Conservation (phyloP, 2,329 filamentous ascomycete genomes). For the Lachnellula arida region DNA sequence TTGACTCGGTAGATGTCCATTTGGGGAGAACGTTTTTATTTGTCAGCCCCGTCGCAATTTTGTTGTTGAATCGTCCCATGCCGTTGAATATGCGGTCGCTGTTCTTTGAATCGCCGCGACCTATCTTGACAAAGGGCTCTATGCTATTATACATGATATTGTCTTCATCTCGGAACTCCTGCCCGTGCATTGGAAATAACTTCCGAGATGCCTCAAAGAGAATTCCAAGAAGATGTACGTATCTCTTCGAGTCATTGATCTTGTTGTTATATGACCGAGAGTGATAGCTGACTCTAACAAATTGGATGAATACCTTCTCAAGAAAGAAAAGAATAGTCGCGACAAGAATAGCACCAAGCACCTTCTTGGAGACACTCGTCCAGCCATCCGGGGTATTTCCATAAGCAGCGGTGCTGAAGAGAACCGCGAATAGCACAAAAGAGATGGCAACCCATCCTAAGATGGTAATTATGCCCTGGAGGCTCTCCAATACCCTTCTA, state of each 20-base stretch:
- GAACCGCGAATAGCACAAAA: slow-evolving; percentile 6
- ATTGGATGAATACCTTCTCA: slow-evolving; percentile 9
- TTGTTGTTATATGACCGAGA: slow-evolving; percentile 72
- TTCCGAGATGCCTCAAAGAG: slow-evolving; percentile 87
- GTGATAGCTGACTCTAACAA: slow-evolving; percentile 72
- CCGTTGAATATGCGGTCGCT: neutral
- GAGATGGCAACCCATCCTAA: slow-evolving; percentile 4
- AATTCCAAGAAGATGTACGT: slow-evolving; percentile 73
- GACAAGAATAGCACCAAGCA: slow-evolving; percentile 6
- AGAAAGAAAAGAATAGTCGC: slow-evolving; percentile 8
- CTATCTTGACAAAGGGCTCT: neutral
- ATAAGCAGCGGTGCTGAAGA: slow-evolving; percentile 5
- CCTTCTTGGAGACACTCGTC: slow-evolving; percentile 7
- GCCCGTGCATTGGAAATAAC: slow-evolving; percentile 85
- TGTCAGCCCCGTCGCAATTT: slow-evolving; percentile 6
- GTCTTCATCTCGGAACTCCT: slow-evolving; percentile 84
- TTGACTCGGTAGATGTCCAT: slow-evolving; percentile 2
- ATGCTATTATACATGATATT: slow-evolving; percentile 63
- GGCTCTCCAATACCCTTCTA: slow-evolving; percentile 3
- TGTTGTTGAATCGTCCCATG: slow-evolving; percentile 2
- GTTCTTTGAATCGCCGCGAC: neutral
- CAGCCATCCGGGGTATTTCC: slow-evolving; percentile 5
- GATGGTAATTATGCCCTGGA: neutral
- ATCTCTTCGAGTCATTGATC: slow-evolving; percentile 84
- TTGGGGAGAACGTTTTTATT: slow-evolving; percentile 1